A percentile compares a stretch with the other conserved stretches of the same genome.
These are phyloP conservation scores for Monosporozyma solicola DNA, from an alignment of 805 yeast species.

Conservation along the genomic window DNA sequence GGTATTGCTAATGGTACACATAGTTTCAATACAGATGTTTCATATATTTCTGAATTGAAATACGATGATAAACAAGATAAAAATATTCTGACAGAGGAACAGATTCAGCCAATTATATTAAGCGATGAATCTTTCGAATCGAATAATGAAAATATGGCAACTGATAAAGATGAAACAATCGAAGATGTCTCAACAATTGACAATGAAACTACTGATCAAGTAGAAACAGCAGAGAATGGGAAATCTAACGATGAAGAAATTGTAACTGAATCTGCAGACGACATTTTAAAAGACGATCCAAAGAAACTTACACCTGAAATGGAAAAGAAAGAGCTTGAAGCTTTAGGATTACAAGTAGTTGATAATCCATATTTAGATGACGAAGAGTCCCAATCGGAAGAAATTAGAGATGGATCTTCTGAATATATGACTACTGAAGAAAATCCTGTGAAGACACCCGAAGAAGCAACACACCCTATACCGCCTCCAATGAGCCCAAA, in stretches of 20 bases:
- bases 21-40: background rate
- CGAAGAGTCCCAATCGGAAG: background rate
- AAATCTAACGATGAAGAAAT: background rate
- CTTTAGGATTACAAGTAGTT: background rate
- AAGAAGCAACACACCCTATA: slow-evolving; percentile 4
- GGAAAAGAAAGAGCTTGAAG: background rate
- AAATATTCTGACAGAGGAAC: background rate
- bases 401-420: background rate
- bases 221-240: background rate
- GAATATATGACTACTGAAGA: slow-evolving; percentile 2
- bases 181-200: background rate
- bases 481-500: slow-evolving; percentile 3
- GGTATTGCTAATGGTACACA: background rate
- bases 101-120: background rate
- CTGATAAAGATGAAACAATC: background rate
- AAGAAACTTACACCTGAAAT: background rate
- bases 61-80: background rate
- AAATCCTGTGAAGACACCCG: background rate
- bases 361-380: background rate
- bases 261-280: background rate
- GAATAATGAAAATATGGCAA: background rate
- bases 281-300: background rate
- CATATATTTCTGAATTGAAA: background rate
- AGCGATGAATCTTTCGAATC: background rate
- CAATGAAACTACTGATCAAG: background rate